Evolutionary conservation across 176 grass and related monocot species (phyloP).

Genomic region (Raddia distichophylla): DNA sequence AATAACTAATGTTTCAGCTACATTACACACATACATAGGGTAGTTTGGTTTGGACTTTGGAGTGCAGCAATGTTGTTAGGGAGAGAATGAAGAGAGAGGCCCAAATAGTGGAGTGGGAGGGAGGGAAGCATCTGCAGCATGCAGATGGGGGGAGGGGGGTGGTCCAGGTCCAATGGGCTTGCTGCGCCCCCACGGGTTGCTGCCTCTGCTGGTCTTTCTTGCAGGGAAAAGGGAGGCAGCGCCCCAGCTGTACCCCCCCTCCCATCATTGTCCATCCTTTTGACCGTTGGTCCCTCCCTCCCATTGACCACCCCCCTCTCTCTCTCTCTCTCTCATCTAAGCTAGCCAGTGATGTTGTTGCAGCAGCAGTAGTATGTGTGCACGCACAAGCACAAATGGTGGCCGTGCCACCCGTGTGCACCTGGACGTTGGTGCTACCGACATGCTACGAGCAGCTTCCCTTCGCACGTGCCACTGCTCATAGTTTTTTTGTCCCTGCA

Average conservation of each 20-base stretch:
- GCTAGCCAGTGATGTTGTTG: no score
- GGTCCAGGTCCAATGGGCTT: neutral
- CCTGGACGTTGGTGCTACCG: neutral
- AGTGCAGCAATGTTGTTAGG: no score
- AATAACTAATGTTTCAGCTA: no score
- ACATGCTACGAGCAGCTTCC: neutral
- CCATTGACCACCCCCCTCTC: neutral
- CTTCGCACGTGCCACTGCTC: neutral
- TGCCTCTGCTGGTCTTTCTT: slow-evolving; percentile 30
- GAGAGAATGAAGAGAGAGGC: neutral
- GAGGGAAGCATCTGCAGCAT: neutral
- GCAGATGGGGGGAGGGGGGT: neutral
- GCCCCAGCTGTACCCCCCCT: neutral
- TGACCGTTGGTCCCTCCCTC: slow-evolving; percentile 40
- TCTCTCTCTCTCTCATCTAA: neutral
- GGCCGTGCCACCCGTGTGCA: neutral
- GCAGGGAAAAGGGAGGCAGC: slow-evolving; percentile 52
- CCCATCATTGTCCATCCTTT: neutral
- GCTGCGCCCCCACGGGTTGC: slow-evolving; percentile 40
- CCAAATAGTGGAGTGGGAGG: slow-evolving; percentile 28
- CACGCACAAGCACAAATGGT: neutral
- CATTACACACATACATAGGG: no score
- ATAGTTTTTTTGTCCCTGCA: neutral
- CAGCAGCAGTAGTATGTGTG: no score
- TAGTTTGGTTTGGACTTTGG: no score